These are phyloP conservation scores for Suillus paluster DNA, from an alignment of 768 basidiomycete genomes.

Conservation along the genomic window DNA sequence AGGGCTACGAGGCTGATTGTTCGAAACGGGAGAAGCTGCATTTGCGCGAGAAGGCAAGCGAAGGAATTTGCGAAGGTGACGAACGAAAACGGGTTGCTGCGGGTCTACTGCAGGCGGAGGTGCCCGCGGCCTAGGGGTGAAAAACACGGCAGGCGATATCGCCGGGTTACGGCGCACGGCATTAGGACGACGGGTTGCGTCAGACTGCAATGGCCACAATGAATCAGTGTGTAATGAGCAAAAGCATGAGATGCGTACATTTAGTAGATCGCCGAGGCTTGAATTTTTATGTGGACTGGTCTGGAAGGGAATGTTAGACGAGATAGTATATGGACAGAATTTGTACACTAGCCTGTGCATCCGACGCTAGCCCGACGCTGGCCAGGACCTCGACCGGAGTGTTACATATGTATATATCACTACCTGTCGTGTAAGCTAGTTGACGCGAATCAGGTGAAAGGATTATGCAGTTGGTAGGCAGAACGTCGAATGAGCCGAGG, in stretches of 20 bases:
- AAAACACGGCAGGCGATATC: not conserved
- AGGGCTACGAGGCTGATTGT: not conserved
- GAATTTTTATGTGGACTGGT: not conserved
- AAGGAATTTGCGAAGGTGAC: not conserved
- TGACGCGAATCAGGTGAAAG: conserved; percentile 1
- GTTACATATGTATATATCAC: not conserved
- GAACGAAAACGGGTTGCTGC: not conserved
- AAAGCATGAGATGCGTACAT: not conserved
- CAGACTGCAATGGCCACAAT: not conserved
- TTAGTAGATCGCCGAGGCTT: not conserved
- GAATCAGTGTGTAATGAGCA: not conserved
- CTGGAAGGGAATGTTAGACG: not conserved
- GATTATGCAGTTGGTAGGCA: not conserved
- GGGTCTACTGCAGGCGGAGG: not conserved
- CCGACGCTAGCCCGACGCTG: not conserved
- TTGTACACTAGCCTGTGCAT: not conserved
- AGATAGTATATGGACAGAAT: no score
- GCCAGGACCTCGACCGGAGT: not conserved
- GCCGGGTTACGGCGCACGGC: not conserved
- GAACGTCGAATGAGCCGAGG: not conserved
- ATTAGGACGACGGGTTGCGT: not conserved
- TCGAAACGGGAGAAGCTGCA: not conserved
- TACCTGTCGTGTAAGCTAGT: not conserved
- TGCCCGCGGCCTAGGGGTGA: not conserved
- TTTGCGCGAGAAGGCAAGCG: not conserved